phyloP scores from a whole-genome alignment of 164 flowering plant species.

The Stephania yunnanensis region DNA sequence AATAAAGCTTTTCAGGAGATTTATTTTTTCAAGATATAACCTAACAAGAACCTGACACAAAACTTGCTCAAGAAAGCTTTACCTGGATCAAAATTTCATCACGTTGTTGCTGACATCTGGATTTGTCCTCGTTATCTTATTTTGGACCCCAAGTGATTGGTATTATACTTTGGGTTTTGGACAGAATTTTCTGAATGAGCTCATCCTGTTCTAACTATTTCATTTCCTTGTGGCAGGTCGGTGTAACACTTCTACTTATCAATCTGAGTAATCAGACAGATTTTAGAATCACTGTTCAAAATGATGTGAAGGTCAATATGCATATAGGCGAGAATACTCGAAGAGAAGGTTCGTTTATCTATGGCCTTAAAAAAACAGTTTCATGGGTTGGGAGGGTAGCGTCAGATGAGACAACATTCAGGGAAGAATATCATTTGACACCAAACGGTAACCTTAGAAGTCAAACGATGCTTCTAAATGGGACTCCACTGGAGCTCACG shows the following conservation, averaged over 20 bases:
- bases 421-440: constrained; percentile 79
- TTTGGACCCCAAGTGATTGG: background rate
- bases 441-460: constrained; percentile 67
- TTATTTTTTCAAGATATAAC: no score
- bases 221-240: constrained; percentile 41
- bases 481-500: constrained; percentile 44
- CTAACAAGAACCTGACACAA: no score
- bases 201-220: background rate
- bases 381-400: constrained; percentile 60
- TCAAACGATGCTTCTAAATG: constrained; percentile 65
- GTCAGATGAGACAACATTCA: constrained; percentile 29
- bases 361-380: constrained; percentile 39
- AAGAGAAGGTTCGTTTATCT: constrained; percentile 26
- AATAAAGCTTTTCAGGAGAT: no score
- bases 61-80: no score
- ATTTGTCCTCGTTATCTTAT: background rate
- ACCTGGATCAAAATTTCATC: no score
- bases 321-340: constrained; percentile 3
- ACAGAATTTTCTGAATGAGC: background rate
- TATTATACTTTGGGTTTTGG: background rate
- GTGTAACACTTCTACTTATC: constrained; percentile 69
- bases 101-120: background rate
- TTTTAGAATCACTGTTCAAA: constrained; percentile 32
- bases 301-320: constrained; percentile 21
- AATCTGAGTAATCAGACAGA: constrained; percentile 64